These are phyloP conservation scores for Solanum verrucosum DNA, from an alignment of 257 asterid species.

Conservation along the genomic window DNA sequence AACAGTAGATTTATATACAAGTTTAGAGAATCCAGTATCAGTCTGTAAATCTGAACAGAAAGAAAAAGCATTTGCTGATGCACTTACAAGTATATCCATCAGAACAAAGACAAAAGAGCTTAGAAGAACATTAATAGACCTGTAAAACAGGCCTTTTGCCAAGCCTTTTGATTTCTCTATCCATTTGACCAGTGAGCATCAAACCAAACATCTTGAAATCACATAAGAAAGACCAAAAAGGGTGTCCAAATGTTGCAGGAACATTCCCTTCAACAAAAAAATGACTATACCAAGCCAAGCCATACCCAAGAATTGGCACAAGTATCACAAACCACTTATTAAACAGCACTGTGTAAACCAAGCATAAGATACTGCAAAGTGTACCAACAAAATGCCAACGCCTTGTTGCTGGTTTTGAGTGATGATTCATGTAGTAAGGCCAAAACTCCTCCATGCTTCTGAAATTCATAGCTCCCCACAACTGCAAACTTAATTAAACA, in stretches of 20 bases:
- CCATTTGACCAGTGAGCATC: conserved; percentile 92
- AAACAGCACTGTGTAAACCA: conserved; percentile 62
- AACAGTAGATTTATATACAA: background rate
- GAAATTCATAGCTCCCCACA: conserved; percentile 44
- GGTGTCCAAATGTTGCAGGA: conserved; percentile 94
- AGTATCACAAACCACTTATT: conserved; percentile 58
- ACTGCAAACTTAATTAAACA: background rate
- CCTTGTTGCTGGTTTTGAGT: conserved; percentile 75
- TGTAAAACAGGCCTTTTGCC: conserved; percentile 94
- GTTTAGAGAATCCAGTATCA: background rate
- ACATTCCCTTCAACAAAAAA: conserved; percentile 88
- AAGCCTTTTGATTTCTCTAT: conserved; percentile 95
- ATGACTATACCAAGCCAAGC: conserved; percentile 93
- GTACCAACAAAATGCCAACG: conserved; percentile 98
- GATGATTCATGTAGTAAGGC: conserved; percentile 88
- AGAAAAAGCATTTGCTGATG: background rate
- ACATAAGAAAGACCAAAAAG: conserved; percentile 83
- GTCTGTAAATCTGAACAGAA: background rate
- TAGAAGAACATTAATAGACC: conserved; percentile 22
- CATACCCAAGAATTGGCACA: conserved; percentile 81
- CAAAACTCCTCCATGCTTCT: conserved; percentile 95
- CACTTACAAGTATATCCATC: conserved; percentile 15
- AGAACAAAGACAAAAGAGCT: background rate
- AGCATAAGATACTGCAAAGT: conserved; percentile 57
- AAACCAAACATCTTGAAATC: conserved; percentile 96